phyloP scores from a whole-genome alignment of 208 protist genomes.

The Trypanosoma avium region DNA sequence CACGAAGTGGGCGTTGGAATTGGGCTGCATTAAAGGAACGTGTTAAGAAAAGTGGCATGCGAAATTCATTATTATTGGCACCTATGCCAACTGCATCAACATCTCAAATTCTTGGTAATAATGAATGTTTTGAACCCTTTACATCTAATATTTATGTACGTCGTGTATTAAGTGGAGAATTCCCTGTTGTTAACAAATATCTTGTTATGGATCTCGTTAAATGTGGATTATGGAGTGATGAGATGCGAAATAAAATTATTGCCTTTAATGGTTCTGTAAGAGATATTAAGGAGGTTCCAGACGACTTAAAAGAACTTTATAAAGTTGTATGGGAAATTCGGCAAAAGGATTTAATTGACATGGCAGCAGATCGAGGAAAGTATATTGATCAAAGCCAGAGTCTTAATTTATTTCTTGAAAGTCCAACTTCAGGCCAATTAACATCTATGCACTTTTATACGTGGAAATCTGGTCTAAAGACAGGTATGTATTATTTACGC shows the following conservation, averaged over 20 bases:
- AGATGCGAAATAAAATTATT: slow-evolving; percentile 97
- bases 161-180: slow-evolving; percentile 98
- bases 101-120: slow-evolving; percentile 99
- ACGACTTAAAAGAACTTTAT: slow-evolving; percentile 96
- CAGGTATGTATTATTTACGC: slow-evolving; percentile 99
- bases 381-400: slow-evolving; percentile 99
- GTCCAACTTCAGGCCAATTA: slow-evolving; percentile 94
- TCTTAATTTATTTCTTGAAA: slow-evolving; percentile 98
- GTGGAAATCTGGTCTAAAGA: slow-evolving; percentile 99
- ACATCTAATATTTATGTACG: slow-evolving; percentile 99
- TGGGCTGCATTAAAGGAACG: slow-evolving; percentile 93
- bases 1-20: slow-evolving; percentile 93
- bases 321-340: slow-evolving; percentile 99
- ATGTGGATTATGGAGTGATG: slow-evolving; percentile 93
- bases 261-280: slow-evolving; percentile 95
- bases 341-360: slow-evolving; percentile 97
- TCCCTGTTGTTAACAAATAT: slow-evolving; percentile 99
- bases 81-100: slow-evolving; percentile 99
- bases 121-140: slow-evolving; percentile 99
- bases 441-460: slow-evolving; percentile 99
- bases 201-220: slow-evolving; percentile 96
- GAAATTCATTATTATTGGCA: slow-evolving; percentile 98
- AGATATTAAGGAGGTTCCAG: slow-evolving; percentile 93
- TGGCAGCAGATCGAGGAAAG: slow-evolving; percentile 98
- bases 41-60: slow-evolving; percentile 92